Conservation (phyloP, 1,139 yeast genomes). For the Yamadazyma kanchanaburiensis region DNA sequence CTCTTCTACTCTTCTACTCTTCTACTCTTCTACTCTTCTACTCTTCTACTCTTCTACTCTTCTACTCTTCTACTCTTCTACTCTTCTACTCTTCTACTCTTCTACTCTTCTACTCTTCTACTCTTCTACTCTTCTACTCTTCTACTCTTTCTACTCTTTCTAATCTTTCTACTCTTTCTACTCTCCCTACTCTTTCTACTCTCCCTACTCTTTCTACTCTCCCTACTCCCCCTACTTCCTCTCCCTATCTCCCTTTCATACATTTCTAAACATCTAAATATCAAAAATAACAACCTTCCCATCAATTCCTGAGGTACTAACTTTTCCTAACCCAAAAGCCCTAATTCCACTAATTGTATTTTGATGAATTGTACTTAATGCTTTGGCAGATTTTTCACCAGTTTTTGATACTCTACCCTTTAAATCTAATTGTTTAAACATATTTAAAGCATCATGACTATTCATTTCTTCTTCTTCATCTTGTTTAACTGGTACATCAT, state of each 20-base stretch:
- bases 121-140: background rate
- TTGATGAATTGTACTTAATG: conserved; percentile 79
- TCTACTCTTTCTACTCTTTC: no score
- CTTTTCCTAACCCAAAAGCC: conserved; percentile 48
- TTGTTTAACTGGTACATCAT: conserved; percentile 31
- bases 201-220: no score
- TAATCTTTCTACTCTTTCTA: no score
- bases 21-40: no score
- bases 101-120: background rate
- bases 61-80: no score
- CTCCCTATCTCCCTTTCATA: background rate
- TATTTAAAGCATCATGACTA: conserved; percentile 82
- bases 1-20: no score
- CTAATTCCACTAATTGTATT: conserved; percentile 81
- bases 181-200: no score
- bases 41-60: no score
- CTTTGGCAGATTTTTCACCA: conserved; percentile 36
- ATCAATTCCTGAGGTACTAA: conserved; percentile 63
- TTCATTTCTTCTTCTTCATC: conserved; percentile 59
- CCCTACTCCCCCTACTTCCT: background rate
- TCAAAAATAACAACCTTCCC: conserved; percentile 78
- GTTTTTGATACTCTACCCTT: conserved; percentile 70
- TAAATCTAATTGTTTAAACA: conserved; percentile 94
- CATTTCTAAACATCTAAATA: conserved; percentile 7
- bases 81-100: background rate